phyloP scores from a whole-genome alignment of 2,329 filamentous ascomycete genomes.

The Xylariales sp. region DNA sequence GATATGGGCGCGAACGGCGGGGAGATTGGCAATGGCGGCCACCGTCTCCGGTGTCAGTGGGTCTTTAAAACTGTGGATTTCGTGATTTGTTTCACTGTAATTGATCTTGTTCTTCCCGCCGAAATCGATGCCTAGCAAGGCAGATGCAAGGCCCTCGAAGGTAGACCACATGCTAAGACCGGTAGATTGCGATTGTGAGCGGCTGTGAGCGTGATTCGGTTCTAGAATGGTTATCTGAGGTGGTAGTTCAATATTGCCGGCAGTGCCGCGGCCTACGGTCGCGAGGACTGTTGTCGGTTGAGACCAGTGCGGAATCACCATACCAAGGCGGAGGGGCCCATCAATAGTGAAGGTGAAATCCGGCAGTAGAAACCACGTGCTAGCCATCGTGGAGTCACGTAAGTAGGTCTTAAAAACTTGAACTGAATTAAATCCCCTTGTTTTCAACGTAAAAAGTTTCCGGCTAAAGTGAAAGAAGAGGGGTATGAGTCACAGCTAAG shows the following conservation, averaged over 20 bases:
- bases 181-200: constrained; percentile 2
- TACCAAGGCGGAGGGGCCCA: constrained; percentile 20
- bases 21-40: constrained; percentile 11
- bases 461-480: no score
- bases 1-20: constrained; percentile 2
- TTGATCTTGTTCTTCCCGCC: background rate
- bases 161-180: constrained; percentile 1
- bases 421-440: no score
- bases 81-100: constrained; percentile 11
- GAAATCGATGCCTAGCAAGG: background rate
- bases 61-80: constrained; percentile 1
- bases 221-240: constrained; percentile 11
- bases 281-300: constrained; percentile 21
- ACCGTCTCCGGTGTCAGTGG: constrained; percentile 11
- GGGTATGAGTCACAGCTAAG: no score
- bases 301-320: constrained; percentile 14
- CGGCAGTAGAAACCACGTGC: constrained; percentile 21
- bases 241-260: constrained; percentile 1
- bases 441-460: no score
- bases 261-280: background rate
- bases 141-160: constrained; percentile 4
- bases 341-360: constrained; percentile 21
- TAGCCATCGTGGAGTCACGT: background rate
- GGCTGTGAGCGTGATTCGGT: constrained; percentile 9
- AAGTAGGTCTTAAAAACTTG: no score